Evolutionary conservation across 352 stramenopile genomes (phyloP), one percentile per base, ranked within the genome.

Genomic region (Phytophthora melonis): DNA sequence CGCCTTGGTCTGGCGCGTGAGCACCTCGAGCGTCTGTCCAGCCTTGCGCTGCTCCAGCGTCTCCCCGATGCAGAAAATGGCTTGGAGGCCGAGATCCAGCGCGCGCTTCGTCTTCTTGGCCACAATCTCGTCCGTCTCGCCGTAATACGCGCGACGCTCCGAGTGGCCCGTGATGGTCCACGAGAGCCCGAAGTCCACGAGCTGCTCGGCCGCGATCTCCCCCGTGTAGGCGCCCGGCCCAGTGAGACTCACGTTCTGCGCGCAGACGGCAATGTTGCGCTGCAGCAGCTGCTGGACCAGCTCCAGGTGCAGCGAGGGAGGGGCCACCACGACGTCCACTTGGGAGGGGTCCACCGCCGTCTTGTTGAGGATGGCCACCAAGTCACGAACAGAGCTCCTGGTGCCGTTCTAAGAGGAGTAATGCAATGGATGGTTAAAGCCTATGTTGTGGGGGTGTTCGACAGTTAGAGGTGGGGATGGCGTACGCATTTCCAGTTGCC

Each of bases 1-100:
- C 36, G 93, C 95, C 77, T 99, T 89, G 14, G 99, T 95, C 84
- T 99, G 98, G 55, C 97, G 86, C 57, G 88, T 98, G 75, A 99
- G 78, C 36, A 99, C 97, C 27, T 94, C 87, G 32, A 97, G 86
- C 47, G 90, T 98, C 67, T 99, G 86, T 55, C 93, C 88, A 10
- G 78, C 85, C 66, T 98, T 78, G 53, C 96, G 88, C 66, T 98
- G 74, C 39, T 97, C 88, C 39, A 99, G 86, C 60, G 91, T 98
- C 86, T 99, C 97, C 43, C 97, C 97, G 74, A 99, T 98, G 74
- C 97, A 99, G 73, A 99, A 96, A 82, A 99, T 98, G 52, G 97
- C 91, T 50, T 91, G 92, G 39, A 99, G 80, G 3, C 93, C 97
- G 30, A 97, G 75, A 65, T 92, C 86, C 2, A 98, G 74, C 36